A percentile compares a stretch with the other conserved stretches of the same genome.
phyloP scores from a whole-genome alignment of 2,329 filamentous ascomycete species.

The Fusarium mexicanum region DNA sequence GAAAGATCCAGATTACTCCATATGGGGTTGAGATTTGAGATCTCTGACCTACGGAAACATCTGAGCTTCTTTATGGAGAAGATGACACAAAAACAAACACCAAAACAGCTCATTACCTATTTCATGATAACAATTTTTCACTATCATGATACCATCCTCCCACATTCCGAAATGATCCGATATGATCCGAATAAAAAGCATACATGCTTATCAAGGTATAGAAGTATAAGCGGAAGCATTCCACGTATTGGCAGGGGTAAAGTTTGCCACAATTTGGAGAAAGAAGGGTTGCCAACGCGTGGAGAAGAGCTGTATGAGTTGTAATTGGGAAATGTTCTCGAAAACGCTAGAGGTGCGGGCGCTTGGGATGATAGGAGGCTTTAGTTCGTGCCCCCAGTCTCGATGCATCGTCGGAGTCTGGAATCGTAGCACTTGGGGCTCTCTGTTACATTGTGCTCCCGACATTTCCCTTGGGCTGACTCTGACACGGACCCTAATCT shows the following conservation, averaged over 20 bases:
- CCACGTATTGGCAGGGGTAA: background rate
- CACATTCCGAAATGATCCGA: constrained; percentile 29
- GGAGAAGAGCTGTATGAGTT: background rate
- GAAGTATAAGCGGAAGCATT: background rate
- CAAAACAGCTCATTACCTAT: background rate
- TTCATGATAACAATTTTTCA: background rate
- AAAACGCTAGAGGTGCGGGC: background rate
- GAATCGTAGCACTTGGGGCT: background rate
- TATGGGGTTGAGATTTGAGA: background rate
- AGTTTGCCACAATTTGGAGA: constrained; percentile 10
- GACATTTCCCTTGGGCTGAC: background rate
- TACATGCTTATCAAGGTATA: background rate
- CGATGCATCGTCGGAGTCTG: background rate
- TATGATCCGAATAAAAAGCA: constrained; percentile 10
- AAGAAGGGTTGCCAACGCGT: background rate
- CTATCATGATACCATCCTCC: background rate
- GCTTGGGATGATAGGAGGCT: background rate
- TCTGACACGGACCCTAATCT: background rate
- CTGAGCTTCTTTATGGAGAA: background rate
- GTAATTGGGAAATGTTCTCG: background rate
- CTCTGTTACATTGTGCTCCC: constrained; percentile 15
- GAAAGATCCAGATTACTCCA: background rate
- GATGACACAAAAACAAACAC: background rate
- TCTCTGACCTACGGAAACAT: background rate
- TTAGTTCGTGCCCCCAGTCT: constrained; percentile 1